phyloP scores from a whole-genome alignment of 164 flowering plant genomes.

The Magnolia changhungtana region DNA sequence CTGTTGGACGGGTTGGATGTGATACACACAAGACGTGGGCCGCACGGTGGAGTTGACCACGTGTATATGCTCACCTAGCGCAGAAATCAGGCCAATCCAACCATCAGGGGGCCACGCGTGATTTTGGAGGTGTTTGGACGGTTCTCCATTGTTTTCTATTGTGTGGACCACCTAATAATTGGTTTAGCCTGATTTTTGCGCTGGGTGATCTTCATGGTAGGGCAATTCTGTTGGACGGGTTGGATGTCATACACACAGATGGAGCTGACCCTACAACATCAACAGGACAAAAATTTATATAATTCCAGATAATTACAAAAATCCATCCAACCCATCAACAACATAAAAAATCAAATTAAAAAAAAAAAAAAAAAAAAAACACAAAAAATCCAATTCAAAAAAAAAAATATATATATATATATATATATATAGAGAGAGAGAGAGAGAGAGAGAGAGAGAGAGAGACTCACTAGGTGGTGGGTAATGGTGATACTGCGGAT shows the following conservation, averaged over 20 bases:
- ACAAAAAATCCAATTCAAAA: not conserved
- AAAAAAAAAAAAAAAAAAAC: too few relatives aligned
- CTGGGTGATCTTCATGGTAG: too few relatives aligned
- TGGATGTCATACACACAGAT: not conserved
- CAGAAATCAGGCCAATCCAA: not conserved
- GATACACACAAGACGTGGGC: too few relatives aligned
- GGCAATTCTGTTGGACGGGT: not conserved
- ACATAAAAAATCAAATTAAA: not conserved
- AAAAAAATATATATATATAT: too few relatives aligned
- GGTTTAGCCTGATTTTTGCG: not conserved
- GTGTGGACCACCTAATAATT: not conserved
- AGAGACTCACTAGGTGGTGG: slow-evolving; percentile 53
- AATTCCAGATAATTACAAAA: too few relatives aligned
- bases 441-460: too few relatives aligned
- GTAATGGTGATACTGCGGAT: slow-evolving; percentile 9
- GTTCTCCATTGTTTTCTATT: not conserved
- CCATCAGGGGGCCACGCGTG: not conserved
- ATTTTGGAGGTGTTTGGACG: not conserved
- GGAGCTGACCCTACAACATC: not conserved
- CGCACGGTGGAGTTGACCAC: not conserved
- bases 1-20: not conserved
- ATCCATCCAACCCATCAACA: too few relatives aligned
- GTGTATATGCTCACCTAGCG: not conserved
- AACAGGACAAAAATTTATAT: not conserved
- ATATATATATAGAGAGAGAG: too few relatives aligned